Evolutionary conservation across 805 yeast species (phyloP).

Genomic region (Osmozyma mogii): DNA sequence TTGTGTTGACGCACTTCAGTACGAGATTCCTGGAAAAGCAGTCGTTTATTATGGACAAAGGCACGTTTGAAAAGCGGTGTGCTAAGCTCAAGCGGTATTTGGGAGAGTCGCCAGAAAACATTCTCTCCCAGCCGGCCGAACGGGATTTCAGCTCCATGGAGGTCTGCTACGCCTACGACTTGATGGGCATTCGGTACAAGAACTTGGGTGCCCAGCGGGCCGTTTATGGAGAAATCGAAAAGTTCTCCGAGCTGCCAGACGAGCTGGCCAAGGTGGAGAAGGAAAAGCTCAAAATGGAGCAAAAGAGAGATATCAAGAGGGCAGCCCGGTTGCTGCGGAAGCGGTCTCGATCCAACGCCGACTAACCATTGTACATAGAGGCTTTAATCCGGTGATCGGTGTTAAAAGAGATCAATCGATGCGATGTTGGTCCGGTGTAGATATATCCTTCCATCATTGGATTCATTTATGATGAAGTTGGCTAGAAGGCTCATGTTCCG

Average conservation of each 20-base stretch:
- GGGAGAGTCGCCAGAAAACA: conserved; percentile 17
- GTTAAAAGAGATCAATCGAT: conserved; percentile 4
- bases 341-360: conserved; percentile 7
- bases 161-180: conserved; percentile 34
- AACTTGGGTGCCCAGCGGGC: conserved; percentile 20
- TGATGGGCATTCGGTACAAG: conserved; percentile 25
- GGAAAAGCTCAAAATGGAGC: conserved; percentile 18
- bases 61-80: conserved; percentile 16
- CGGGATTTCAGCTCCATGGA: conserved; percentile 22
- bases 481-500: too few species aligned
- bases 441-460: background rate
- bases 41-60: conserved; percentile 19
- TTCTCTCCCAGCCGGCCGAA: conserved; percentile 12
- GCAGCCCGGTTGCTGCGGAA: too few species aligned
- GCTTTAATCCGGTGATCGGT: conserved; percentile 3
- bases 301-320: conserved; percentile 31
- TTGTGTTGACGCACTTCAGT: conserved; percentile 85
- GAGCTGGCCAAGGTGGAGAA: conserved; percentile 16
- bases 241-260: conserved; percentile 14
- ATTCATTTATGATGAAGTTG: conserved; percentile 11
- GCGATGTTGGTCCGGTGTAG: background rate
- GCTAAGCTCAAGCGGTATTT: conserved; percentile 22
- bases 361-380: conserved; percentile 1
- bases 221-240: conserved; percentile 18
- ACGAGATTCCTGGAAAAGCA: conserved; percentile 58